A percentile compares a stretch with the other conserved stretches of the same genome.
Conservation (phyloP, 116 monocot species). For the Phalaenopsis hybrid region DNA sequence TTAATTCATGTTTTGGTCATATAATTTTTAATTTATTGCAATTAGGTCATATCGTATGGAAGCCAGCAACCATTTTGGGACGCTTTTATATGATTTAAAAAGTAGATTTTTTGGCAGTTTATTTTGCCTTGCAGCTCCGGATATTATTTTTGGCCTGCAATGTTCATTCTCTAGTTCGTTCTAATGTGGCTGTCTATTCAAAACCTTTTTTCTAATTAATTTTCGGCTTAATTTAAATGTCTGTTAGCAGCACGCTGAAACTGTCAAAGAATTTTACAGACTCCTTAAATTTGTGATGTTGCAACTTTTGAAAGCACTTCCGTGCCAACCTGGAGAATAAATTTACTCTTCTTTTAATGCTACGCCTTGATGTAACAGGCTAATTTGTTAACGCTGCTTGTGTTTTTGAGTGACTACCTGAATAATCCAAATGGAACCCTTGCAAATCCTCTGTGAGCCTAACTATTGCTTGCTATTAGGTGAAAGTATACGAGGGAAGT, state of each 20-base stretch:
- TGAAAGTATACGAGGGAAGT: conserved; percentile 16
- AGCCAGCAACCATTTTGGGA: background rate
- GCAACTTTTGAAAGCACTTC: background rate
- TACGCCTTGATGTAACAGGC: background rate
- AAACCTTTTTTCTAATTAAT: background rate
- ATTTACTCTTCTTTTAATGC: background rate
- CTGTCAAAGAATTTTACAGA: background rate
- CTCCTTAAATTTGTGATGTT: background rate
- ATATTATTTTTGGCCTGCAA: background rate
- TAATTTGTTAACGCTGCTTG: background rate
- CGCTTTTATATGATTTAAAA: background rate
- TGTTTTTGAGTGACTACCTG: background rate
- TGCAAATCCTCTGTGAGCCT: background rate
- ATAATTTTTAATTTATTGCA: background rate
- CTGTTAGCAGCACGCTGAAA: background rate
- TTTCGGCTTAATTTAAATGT: background rate
- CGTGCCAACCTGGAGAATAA: background rate
- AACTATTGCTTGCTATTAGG: conserved; percentile 2
- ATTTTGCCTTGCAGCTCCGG: background rate
- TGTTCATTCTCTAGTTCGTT: background rate
- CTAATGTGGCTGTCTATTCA: background rate
- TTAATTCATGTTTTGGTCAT: background rate
- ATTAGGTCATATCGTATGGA: background rate
- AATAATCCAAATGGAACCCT: background rate
- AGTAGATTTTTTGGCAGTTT: background rate